A percentile compares a stretch with the other conserved stretches of the same genome.
These are phyloP conservation scores for Allium cepa DNA, from an alignment of 106 monocot species.

Conservation along the genomic window DNA sequence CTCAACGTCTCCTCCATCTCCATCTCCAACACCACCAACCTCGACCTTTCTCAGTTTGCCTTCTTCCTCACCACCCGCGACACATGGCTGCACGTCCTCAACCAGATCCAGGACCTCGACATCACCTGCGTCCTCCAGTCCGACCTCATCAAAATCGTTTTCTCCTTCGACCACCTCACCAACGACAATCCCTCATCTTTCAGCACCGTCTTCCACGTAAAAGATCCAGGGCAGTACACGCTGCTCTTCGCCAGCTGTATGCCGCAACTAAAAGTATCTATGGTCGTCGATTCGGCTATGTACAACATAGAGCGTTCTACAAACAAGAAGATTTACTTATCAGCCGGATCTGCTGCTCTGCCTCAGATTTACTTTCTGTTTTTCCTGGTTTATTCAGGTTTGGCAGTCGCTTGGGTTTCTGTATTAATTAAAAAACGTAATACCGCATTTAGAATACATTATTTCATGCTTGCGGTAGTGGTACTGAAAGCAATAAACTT, in stretches of 20 bases:
- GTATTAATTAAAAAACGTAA: constrained; percentile 32
- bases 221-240: constrained; percentile 70
- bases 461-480: constrained; percentile 87
- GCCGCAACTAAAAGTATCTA: constrained; percentile 30
- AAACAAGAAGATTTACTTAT: constrained; percentile 14
- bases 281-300: constrained; percentile 62
- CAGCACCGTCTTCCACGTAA: constrained; percentile 15
- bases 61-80: constrained; percentile 80
- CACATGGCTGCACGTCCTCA: constrained; percentile 53
- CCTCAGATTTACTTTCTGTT: constrained; percentile 50
- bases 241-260: constrained; percentile 87
- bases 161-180: constrained; percentile 48
- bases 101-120: constrained; percentile 26
- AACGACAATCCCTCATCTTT: constrained; percentile 6
- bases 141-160: constrained; percentile 50
- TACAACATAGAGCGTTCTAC: constrained; percentile 48
- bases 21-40: constrained; percentile 28
- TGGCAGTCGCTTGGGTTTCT: constrained; percentile 38
- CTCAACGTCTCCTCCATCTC: constrained; percentile 63
- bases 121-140: constrained; percentile 68
- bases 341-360: constrained; percentile 35
- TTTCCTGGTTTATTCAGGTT: constrained; percentile 42
- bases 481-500: constrained; percentile 71
- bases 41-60: constrained; percentile 61
- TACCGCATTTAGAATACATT: constrained; percentile 62